Evolutionary conservation across 805 yeast genomes (phyloP).

Genomic region (Monosporozyma unispora): DNA sequence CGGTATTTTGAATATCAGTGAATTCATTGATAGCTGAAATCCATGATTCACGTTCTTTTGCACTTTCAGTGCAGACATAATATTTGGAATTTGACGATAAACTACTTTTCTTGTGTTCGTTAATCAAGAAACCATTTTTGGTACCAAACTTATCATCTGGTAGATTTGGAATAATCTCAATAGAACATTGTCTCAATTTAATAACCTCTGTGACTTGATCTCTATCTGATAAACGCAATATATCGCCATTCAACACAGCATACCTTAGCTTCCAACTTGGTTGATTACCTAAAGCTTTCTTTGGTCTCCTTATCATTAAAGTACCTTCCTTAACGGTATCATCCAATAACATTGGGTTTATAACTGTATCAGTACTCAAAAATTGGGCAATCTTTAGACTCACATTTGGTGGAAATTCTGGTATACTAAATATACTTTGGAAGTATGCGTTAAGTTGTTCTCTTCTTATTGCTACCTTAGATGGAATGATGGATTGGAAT

Average conservation of each 20-base stretch:
- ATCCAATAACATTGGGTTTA: conserved; percentile 41
- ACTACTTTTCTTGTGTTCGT: conserved; percentile 35
- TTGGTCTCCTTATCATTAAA: conserved; percentile 51
- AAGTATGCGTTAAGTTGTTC: conserved; percentile 51
- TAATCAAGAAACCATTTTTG: conserved; percentile 29
- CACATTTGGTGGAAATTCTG: conserved; percentile 47
- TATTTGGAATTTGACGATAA: conserved; percentile 40
- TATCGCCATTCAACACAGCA: conserved; percentile 56
- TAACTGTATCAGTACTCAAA: conserved; percentile 60
- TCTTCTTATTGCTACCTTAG: conserved; percentile 54
- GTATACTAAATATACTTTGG: conserved; percentile 44
- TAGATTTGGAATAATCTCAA: conserved; percentile 32
- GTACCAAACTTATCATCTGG: conserved; percentile 32
- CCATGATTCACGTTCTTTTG: conserved; percentile 70
- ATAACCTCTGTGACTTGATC: conserved; percentile 45
- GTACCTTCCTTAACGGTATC: conserved; percentile 58
- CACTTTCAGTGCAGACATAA: conserved; percentile 70
- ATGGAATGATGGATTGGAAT: conserved; percentile 48
- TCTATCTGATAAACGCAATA: conserved; percentile 46
- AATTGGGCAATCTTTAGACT: conserved; percentile 50
- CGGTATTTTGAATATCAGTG: conserved; percentile 13
- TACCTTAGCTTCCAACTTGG: conserved; percentile 60
- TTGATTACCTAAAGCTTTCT: conserved; percentile 42
- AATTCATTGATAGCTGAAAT: conserved; percentile 38
- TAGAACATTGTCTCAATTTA: conserved; percentile 27